Conservation (phyloP, 495 filamentous ascomycete genomes). For the Filosporella fistucella region DNA sequence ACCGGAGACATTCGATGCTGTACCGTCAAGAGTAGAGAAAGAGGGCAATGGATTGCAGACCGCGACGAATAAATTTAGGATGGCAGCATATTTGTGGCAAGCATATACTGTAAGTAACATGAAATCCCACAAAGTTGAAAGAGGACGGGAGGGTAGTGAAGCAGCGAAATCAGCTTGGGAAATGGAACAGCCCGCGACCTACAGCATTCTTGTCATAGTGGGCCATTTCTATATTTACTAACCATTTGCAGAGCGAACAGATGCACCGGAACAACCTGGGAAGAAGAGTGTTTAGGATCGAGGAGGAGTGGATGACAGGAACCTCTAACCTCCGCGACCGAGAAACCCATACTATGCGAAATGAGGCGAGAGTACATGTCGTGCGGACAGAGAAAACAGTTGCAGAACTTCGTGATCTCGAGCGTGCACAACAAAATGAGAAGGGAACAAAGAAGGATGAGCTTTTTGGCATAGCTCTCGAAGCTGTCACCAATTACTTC, state of each 20-base stretch:
- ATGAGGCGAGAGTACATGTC: slow-evolving; percentile 83
- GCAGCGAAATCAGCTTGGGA: no score
- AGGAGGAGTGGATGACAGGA: slow-evolving; percentile 88
- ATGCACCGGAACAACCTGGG: slow-evolving; percentile 87
- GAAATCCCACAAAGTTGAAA: no score
- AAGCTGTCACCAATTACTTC: slow-evolving; percentile 74
- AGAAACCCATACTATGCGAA: slow-evolving; percentile 67
- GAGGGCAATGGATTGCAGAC: slow-evolving; percentile 78
- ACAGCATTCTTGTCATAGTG: not conserved
- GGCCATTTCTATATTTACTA: not conserved
- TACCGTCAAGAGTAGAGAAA: slow-evolving; percentile 64
- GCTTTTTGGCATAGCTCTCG: slow-evolving; percentile 68
- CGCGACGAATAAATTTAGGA: slow-evolving; percentile 81
- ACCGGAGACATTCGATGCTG: slow-evolving; percentile 77
- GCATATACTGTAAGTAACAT: slow-evolving; percentile 74
- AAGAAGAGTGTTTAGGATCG: slow-evolving; percentile 78
- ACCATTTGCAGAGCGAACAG: slow-evolving; percentile 49
- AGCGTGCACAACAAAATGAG: slow-evolving; percentile 75
- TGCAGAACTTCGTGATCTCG: slow-evolving; percentile 71
- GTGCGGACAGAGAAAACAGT: slow-evolving; percentile 79
- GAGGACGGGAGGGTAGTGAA: no score
- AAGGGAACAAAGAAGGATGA: slow-evolving; percentile 62
- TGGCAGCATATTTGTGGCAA: slow-evolving; percentile 93
- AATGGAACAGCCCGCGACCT: no score
- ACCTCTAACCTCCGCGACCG: slow-evolving; percentile 68